These are phyloP conservation scores for Tetradesmus lagerheimii DNA, from an alignment of 139 green algal genomes.

Conservation along the genomic window DNA sequence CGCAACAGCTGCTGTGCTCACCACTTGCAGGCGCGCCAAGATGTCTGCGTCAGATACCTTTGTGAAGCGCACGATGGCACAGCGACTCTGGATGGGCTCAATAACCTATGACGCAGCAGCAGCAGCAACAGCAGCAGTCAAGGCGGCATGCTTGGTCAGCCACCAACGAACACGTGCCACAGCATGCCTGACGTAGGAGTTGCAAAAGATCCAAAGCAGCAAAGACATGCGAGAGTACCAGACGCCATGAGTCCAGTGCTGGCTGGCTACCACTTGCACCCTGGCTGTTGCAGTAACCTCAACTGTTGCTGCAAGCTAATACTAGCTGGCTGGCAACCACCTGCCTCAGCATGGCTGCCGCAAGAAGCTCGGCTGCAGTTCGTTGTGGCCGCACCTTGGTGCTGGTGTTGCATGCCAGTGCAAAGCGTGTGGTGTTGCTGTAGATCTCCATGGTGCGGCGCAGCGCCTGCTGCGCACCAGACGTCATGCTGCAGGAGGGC, in stretches of 20 bases:
- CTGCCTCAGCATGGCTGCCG: background rate
- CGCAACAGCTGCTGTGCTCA: slow-evolving; percentile 57
- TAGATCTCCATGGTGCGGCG: slow-evolving; percentile 99
- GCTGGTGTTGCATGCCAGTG: slow-evolving; percentile 96
- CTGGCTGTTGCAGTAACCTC: too few species aligned
- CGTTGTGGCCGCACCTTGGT: slow-evolving; percentile 87
- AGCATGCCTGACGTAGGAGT: too few species aligned
- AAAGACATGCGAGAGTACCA: too few species aligned
- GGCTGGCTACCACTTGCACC: too few species aligned
- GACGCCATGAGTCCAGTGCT: too few species aligned
- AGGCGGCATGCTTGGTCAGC: too few species aligned
- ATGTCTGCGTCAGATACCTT: slow-evolving; percentile 92
- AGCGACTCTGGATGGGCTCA: slow-evolving; percentile 98
- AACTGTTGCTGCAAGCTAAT: too few species aligned
- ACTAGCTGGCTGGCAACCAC: too few species aligned
- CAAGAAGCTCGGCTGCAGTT: too few species aligned
- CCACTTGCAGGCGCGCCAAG: slow-evolving; percentile 84
- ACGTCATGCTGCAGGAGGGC: slow-evolving; percentile 27
- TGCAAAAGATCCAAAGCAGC: too few species aligned
- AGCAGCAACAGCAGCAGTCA: background rate
- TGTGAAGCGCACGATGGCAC: slow-evolving; percentile 95
- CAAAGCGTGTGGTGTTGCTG: slow-evolving; percentile 95
- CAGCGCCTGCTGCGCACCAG: slow-evolving; percentile 95
- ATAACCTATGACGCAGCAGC: slow-evolving; percentile 79
- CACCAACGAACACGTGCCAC: background rate